These are phyloP conservation scores for Collybia sp. DNA, from an alignment of 768 basidiomycete species.

Conservation along the genomic window DNA sequence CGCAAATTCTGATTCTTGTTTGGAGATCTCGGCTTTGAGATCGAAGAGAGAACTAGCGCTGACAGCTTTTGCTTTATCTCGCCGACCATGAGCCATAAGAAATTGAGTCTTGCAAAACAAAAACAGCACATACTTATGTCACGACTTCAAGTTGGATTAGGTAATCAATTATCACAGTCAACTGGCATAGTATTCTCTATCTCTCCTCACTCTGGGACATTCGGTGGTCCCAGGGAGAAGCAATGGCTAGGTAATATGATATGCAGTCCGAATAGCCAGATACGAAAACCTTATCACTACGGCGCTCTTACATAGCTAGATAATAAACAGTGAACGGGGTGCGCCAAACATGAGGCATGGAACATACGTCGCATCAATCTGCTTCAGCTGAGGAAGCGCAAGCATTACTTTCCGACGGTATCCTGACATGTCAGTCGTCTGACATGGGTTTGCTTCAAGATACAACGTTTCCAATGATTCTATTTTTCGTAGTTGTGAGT, in stretches of 20 bases:
- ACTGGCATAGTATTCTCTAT: too few relatives aligned
- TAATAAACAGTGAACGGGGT: neutral
- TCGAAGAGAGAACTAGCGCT: slow-evolving; percentile 78
- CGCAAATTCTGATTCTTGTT: slow-evolving; percentile 53
- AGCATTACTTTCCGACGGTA: slow-evolving; percentile 91
- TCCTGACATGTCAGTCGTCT: slow-evolving; percentile 64
- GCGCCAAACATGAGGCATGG: neutral
- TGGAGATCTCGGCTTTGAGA: slow-evolving; percentile 69
- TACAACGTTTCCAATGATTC: slow-evolving; percentile 80
- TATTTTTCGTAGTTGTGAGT: slow-evolving; percentile 58
- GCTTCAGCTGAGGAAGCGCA: slow-evolving; percentile 81
- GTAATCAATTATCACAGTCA: too few relatives aligned
- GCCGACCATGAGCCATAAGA: slow-evolving; percentile 23
- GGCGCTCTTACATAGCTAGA: neutral
- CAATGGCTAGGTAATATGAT: too few relatives aligned
- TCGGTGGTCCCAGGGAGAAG: too few relatives aligned
- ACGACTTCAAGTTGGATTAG: too few relatives aligned
- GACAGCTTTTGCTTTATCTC: slow-evolving; percentile 61
- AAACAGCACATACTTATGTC: too few relatives aligned
- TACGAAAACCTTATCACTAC: neutral
- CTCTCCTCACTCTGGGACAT: too few relatives aligned
- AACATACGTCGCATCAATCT: slow-evolving; percentile 91
- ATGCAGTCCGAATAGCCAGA: too few relatives aligned
- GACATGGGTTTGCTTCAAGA: slow-evolving; percentile 93
- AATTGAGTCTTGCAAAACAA: neutral